phyloP scores from a whole-genome alignment of 352 stramenopile genomes.

The Peronospora farinosa region DNA sequence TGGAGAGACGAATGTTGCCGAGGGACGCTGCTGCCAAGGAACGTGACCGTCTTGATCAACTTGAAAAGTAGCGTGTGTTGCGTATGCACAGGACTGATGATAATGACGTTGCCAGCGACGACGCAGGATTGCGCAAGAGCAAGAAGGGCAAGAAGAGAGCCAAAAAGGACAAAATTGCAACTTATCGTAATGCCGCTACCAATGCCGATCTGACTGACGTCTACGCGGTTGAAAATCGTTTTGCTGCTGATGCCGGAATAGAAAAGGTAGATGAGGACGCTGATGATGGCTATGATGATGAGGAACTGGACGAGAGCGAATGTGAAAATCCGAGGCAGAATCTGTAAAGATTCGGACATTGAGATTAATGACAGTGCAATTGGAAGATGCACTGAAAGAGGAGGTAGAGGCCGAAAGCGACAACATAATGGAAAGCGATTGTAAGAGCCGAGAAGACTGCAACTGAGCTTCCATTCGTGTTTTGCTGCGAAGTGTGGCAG shows the following conservation, averaged over 20 bases:
- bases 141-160: constrained; percentile 42
- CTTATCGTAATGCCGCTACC: constrained; percentile 78
- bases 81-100: too few relatives aligned
- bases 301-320: constrained; percentile 45
- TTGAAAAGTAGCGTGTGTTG: too few relatives aligned
- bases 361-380: constrained; percentile 30
- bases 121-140: constrained; percentile 39
- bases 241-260: constrained; percentile 82
- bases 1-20: too few relatives aligned
- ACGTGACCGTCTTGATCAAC: too few relatives aligned
- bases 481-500: constrained; percentile 83
- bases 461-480: too few relatives aligned
- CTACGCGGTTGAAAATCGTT: too few relatives aligned
- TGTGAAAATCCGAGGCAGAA: too few relatives aligned
- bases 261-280: constrained; percentile 46
- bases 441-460: constrained; percentile 46
- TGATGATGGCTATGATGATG: constrained; percentile 46
- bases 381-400: constrained; percentile 41
- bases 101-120: too few relatives aligned
- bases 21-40: too few relatives aligned
- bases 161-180: constrained; percentile 46
- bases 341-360: constrained; percentile 39
- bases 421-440: constrained; percentile 74
- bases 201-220: too few relatives aligned
- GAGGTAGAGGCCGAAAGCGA: constrained; percentile 35